These are phyloP conservation scores for Hapsidospora chrysogenum DNA, from an alignment of 495 filamentous ascomycete species.

Conservation along the genomic window DNA sequence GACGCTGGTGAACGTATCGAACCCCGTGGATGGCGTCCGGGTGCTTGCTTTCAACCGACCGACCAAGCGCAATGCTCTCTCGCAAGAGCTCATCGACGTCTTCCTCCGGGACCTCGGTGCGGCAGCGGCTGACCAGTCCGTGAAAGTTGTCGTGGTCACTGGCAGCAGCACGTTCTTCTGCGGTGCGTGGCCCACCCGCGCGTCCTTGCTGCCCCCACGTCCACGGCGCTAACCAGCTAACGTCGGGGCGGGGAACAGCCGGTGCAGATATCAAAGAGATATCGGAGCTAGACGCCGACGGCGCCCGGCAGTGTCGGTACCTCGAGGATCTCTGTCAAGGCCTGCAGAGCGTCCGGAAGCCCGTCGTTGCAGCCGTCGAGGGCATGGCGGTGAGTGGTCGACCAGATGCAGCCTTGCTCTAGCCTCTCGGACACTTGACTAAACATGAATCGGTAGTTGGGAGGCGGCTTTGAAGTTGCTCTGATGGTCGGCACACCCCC, in stretches of 20 bases:
- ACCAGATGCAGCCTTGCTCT: too few species aligned
- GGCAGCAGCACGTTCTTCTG: conserved; percentile 16
- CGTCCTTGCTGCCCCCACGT: conserved; percentile 1
- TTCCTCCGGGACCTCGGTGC: conserved; percentile 9
- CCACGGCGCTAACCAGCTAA: conserved; percentile 3
- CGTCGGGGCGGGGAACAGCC: conserved; percentile 9
- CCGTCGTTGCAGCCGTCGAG: conserved; percentile 17
- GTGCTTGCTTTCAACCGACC: conserved; percentile 19
- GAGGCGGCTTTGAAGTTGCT: conserved; percentile 20
- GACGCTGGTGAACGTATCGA: background rate
- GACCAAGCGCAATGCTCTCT: conserved; percentile 21
- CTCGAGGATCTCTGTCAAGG: conserved; percentile 18
- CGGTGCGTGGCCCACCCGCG: conserved; percentile 7
- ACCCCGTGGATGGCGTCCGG: conserved; percentile 5
- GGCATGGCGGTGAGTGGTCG: conserved; percentile 14
- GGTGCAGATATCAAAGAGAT: conserved; percentile 23
- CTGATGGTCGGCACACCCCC: conserved; percentile 8
- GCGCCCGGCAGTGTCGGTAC: conserved; percentile 13
- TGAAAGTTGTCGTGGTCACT: conserved; percentile 18
- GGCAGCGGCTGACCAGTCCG: conserved; percentile 8
- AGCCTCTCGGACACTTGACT: too few species aligned
- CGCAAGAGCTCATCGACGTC: conserved; percentile 12
- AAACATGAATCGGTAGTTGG: conserved; percentile 11
- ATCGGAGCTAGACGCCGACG: conserved; percentile 10
- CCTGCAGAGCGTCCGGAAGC: conserved; percentile 14